These are phyloP conservation scores for Symbiodinium natans DNA, from an alignment of 73 alveolate genomes.

Conservation along the genomic window DNA sequence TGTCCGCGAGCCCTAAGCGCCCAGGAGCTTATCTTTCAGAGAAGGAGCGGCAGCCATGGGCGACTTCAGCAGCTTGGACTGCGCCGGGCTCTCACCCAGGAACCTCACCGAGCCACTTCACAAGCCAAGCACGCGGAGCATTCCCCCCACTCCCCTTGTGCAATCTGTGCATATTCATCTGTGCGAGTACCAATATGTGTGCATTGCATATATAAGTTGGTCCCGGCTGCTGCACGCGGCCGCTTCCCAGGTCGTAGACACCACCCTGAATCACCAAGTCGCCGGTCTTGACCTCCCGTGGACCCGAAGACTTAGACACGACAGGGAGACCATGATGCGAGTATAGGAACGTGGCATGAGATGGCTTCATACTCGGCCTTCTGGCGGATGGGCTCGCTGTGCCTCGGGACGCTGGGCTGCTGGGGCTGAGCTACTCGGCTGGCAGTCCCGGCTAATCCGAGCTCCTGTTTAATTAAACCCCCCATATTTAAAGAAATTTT, in stretches of 20 bases:
- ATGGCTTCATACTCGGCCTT: not conserved
- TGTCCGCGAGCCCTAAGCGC: no score
- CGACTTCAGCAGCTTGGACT: slow-evolving; percentile 7
- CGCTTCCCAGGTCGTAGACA: slow-evolving; percentile 32
- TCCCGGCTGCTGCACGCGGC: slow-evolving; percentile 26
- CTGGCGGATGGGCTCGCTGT: slow-evolving; percentile 42
- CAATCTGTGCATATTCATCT: no score
- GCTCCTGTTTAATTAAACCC: no score
- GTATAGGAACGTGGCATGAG: no score
- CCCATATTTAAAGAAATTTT: no score
- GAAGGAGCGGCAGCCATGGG: not conserved
- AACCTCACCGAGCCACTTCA: not conserved
- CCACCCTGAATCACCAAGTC: slow-evolving; percentile 63
- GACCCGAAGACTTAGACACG: not conserved
- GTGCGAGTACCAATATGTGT: no score
- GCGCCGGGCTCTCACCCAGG: slow-evolving; percentile 20
- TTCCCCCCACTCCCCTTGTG: no score
- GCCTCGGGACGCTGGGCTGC: not conserved
- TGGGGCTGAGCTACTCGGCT: not conserved
- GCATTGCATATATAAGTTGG: not conserved
- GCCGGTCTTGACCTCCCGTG: slow-evolving; percentile 24
- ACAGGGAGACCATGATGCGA: not conserved
- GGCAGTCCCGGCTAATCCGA: no score
- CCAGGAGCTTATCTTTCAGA: not conserved
- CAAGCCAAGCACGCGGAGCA: no score